Evolutionary conservation across 148 eudicot genomes (phyloP).

Genomic region (Vaccinium darrowii): DNA sequence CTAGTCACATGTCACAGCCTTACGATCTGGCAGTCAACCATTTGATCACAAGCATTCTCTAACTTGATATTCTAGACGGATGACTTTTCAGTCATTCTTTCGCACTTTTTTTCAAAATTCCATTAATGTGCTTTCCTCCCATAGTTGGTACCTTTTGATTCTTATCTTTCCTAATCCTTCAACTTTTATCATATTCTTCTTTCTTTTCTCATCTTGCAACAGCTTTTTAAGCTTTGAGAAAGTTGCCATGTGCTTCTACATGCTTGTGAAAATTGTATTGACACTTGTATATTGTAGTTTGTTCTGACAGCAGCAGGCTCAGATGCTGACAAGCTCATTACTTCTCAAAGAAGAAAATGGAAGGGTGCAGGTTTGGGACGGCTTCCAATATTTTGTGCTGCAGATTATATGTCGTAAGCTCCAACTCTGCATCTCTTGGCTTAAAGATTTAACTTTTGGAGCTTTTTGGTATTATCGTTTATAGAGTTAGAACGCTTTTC

Average conservation of each 20-base stretch:
- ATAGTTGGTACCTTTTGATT: not conserved
- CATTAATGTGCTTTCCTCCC: not conserved
- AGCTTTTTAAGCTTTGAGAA: constrained; percentile 1
- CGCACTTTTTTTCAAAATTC: not conserved
- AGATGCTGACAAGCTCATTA: constrained; percentile 66
- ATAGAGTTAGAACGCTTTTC: not conserved
- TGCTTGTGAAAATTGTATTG: not conserved
- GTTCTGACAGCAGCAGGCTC: constrained; percentile 92
- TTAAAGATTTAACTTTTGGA: not conserved
- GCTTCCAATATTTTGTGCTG: constrained; percentile 79
- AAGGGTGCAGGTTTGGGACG: constrained; percentile 68
- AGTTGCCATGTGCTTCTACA: not conserved
- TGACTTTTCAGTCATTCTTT: not conserved
- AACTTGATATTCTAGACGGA: not conserved
- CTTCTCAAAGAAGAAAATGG: constrained; percentile 72
- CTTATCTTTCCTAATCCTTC: not conserved
- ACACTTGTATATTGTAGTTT: constrained; percentile 45
- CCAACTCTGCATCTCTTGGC: constrained; percentile 1
- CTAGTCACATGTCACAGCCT: not conserved
- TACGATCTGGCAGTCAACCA: not conserved
- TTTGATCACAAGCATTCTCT: constrained; percentile 4
- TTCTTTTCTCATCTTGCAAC: constrained; percentile 1
- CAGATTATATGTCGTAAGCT: constrained; percentile 80
- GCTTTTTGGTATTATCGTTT: not conserved
- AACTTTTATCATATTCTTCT: not conserved